Evolutionary conservation across 768 basidiomycete genomes (phyloP).

Genomic region (Leccinum longicurvipes): DNA sequence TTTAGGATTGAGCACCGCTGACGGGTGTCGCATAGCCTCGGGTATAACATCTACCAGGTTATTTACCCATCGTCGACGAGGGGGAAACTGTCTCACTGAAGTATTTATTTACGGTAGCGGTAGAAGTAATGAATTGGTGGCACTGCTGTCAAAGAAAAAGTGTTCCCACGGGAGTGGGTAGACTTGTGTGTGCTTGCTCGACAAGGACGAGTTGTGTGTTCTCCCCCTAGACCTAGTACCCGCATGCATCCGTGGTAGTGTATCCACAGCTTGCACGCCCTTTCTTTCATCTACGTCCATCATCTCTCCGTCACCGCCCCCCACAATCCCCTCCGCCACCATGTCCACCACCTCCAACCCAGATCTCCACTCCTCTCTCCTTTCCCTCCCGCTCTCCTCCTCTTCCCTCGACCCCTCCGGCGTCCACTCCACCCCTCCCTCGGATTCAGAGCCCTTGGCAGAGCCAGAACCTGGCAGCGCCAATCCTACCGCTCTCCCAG

Average conservation of each 20-base stretch:
- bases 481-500: conserved; percentile 30
- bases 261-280: conserved; percentile 6
- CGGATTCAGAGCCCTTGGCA: conserved; percentile 28
- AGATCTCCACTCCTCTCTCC: conserved; percentile 6
- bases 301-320: conserved; percentile 13
- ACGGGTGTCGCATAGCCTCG: conserved; percentile 46
- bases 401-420: conserved; percentile 12
- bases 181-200: background rate
- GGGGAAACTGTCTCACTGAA: conserved; percentile 4
- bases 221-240: conserved; percentile 30
- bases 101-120: conserved; percentile 2
- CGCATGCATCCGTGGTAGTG: conserved; percentile 28
- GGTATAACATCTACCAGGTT: conserved; percentile 75
- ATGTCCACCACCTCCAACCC: conserved; percentile 9
- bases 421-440: conserved; percentile 16
- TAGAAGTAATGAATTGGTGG: conserved; percentile 1
- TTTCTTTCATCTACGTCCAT: background rate
- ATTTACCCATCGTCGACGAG: conserved; percentile 31
- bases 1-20: background rate
- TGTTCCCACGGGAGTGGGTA: conserved; percentile 29
- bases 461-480: conserved; percentile 27
- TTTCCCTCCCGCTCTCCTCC: background rate
- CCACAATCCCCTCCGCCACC: conserved; percentile 12
- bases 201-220: background rate
- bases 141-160: conserved; percentile 9